Base-by-base conservation (phyloP, 768 basidiomycete genomes). In the Russula griseocarnosa region DNA sequence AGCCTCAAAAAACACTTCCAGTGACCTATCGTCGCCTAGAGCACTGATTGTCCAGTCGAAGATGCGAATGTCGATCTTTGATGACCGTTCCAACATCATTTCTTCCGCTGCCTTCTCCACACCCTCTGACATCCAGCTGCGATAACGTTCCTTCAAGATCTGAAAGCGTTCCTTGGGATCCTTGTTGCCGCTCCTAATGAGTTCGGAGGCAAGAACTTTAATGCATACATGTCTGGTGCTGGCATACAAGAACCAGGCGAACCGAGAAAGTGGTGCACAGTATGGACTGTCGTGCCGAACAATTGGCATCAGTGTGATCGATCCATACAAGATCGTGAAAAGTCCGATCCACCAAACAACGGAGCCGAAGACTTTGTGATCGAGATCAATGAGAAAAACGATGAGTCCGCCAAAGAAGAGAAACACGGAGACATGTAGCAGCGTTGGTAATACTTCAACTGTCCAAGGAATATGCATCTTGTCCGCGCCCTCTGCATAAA, bases 1-100 rank as follows among this genome's bases (percentile, higher is more conserved):
- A 36, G 24, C 61, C 5, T 24, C 54, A n/a, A 62, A 55, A 28
- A 62, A 55, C 5, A 26, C 24, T 11, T 62, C 61, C 7, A 62
- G 34, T 9, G 36, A 8, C 26, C 49, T 22, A 34, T 61, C 60
- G 28, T 55, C 60, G 1, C 44, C 44, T 6, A 61, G 2, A 6
- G 53, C 18, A 13, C 20, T 13, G 13, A 62, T 13, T 10, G 36
- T 38, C 61, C 46, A 55, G 32, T 47, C 34, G 30, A 62, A 28
- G 28, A 53, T 46, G 1, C 46, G n/a, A 26, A 34, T 13, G 20
- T 62, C 34, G 26, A 40, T 30, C 6, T 28, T 20, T 0, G 34
- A 11, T 8, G 61, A 55, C 32, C 6, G 11, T 11, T 22, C 38
- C 14, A 26, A 38, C 3, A 36, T 36, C 7, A 34, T 32, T 30